Base-by-base conservation (phyloP, 2,329 filamentous ascomycete species). In the Talaromyces atroroseus region DNA sequence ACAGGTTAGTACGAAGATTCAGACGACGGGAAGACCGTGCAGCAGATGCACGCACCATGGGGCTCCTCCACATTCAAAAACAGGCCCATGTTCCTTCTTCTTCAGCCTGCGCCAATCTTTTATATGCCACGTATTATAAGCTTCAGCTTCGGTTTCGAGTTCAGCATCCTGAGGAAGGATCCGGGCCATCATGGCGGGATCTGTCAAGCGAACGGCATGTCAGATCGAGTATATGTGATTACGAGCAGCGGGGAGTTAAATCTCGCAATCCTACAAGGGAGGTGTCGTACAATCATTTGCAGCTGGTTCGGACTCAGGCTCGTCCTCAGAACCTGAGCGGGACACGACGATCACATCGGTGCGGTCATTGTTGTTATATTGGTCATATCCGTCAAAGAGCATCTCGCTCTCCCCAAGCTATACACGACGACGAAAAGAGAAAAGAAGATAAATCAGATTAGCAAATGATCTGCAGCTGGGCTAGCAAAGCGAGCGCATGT, bases 41-140 rank as follows among this genome's bases (percentile, higher is more conserved):
- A 21, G 32, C 58, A n/a, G 21, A 58, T 61, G 59, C 29, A 75
- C 82, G 68, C 73, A 91, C 88, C 94, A 99, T 71, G 92, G 94
- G 69, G 85, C 87, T 50, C 89, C 92, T 50, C 86, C 92, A 61
- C 90, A 92, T 59, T 94, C 72, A 71, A 99, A 99, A 57, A 87
- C 71, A 2, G 94, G 94, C 1, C 94, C 90, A 76, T 95, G 91
- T 66, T 94, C 87, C 69, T 89, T 90, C 74, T 89, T 88, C 16
- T 81, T 78, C 63, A 95, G 75, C 38, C 76, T 80, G 62, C 88
- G 82, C 92, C 92, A 99, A 60, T 88, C 82, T 64, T 89, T 81
- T 60, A 99, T 90, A 29, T 89, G 84, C 94, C 94, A 99, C 66
- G 90, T 96, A 73, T 89, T 72, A 64, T 87, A 76, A 42, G 80